These are phyloP conservation scores for Talaromyces sp. DNA, from an alignment of 2,329 filamentous ascomycete genomes.

Conservation along the genomic window DNA sequence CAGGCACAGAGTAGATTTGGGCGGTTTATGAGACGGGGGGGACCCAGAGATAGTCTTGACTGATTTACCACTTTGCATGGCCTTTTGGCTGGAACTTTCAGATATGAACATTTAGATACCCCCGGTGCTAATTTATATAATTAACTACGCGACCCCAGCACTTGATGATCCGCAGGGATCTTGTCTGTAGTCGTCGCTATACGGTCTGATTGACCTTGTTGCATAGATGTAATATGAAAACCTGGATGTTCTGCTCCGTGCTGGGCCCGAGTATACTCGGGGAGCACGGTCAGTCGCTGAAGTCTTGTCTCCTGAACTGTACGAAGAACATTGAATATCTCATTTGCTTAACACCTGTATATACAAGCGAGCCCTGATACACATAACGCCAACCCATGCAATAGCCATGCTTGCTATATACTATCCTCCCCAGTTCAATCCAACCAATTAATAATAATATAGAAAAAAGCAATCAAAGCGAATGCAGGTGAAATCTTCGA, in stretches of 20 bases:
- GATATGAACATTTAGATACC: slow-evolving; percentile 7
- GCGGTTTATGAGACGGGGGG: slow-evolving; percentile 42
- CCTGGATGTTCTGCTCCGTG: slow-evolving; percentile 67
- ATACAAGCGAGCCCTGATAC: not conserved
- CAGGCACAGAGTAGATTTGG: slow-evolving; percentile 32
- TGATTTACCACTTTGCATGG: slow-evolving; percentile 11
- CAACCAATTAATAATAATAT: not conserved
- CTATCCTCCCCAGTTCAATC: not conserved
- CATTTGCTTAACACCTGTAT: not conserved
- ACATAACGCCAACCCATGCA: slow-evolving; percentile 6
- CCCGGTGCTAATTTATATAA: not conserved
- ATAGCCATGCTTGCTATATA: slow-evolving; percentile 5
- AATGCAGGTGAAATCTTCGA: not conserved
- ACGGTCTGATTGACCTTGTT: slow-evolving; percentile 61
- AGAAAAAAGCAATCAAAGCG: not conserved
- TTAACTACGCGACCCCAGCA: not conserved
- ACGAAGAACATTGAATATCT: not conserved
- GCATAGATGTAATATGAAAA: slow-evolving; percentile 79
- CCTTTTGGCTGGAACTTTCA: not conserved
- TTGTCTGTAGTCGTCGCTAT: slow-evolving; percentile 63
- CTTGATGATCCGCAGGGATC: slow-evolving; percentile 60
- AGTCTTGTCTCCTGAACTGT: slow-evolving; percentile 26
- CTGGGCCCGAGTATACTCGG: slow-evolving; percentile 66
- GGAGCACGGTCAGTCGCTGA: slow-evolving; percentile 49
- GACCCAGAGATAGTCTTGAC: slow-evolving; percentile 54